Conservation (phyloP, 371 early-diverging fungal genomes). For the Apophysomyces variabilis region DNA sequence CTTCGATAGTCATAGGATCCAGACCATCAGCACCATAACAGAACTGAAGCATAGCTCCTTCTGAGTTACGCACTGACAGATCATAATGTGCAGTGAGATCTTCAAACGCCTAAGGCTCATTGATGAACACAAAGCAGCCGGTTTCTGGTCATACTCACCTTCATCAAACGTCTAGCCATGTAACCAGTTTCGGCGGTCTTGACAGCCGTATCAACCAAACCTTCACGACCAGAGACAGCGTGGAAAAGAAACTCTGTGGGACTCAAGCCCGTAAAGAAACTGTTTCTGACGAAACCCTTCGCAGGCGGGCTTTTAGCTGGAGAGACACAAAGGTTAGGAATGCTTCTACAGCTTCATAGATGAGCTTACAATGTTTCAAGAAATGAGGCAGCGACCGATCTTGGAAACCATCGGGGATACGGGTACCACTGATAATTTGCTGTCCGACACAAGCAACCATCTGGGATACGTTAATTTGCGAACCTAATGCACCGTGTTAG, state of each 20-base stretch:
- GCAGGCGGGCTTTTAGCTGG: constrained; percentile 87
- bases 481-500: constrained; percentile 53
- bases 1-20: constrained; percentile 97
- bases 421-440: constrained; percentile 97
- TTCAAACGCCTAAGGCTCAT: constrained; percentile 78
- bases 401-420: constrained; percentile 98
- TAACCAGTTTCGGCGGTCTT: constrained; percentile 99
- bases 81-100: constrained; percentile 97
- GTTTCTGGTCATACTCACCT: constrained; percentile 41
- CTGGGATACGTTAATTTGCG: constrained; percentile 98
- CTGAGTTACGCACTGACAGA: constrained; percentile 94
- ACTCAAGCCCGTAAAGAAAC: constrained; percentile 96
- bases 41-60: constrained; percentile 96
- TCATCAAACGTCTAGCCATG: constrained; percentile 99
- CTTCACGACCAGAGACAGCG: constrained; percentile 99
- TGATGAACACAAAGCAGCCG: neutral
- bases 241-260: constrained; percentile 99
- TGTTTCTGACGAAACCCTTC: constrained; percentile 98
- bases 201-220: constrained; percentile 99
- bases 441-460: constrained; percentile 99
- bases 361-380: constrained; percentile 74
- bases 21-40: constrained; percentile 98
- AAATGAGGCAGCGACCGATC: constrained; percentile 98
- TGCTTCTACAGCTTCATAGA: neutral
- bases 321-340: neutral